Evolutionary conservation across 371 early-diverging fungal species (phyloP).

Genomic region (Apophysomyces elegans): DNA sequence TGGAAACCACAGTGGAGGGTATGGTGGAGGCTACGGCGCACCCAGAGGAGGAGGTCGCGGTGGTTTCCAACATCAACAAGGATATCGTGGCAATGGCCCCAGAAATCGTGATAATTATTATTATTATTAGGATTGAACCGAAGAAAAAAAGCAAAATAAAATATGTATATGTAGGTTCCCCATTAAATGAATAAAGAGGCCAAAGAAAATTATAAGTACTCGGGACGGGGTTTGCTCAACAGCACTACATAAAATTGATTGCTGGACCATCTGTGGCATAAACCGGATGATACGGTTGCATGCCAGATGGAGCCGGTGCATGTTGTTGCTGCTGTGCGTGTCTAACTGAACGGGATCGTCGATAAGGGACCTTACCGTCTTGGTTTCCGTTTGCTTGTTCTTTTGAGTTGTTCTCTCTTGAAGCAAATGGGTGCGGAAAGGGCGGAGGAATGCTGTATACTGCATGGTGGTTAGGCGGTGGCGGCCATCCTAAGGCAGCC

Average conservation of each 20-base stretch:
- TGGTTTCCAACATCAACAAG: constrained; percentile 30
- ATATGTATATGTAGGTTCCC: no score
- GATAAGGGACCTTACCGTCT: not conserved
- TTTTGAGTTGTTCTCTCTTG: not conserved
- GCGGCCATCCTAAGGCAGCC: constrained; percentile 2
- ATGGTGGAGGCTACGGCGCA: constrained; percentile 21
- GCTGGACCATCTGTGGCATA: constrained; percentile 1
- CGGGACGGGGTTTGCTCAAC: no score
- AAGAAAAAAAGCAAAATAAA: no score
- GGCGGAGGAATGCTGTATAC: not conserved
- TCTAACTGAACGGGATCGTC: not conserved
- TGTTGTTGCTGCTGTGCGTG: not conserved
- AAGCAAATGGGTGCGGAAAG: not conserved
- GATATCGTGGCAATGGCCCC: constrained; percentile 15
- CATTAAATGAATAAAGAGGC: no score
- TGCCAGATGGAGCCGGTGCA: not conserved
- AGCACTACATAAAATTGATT: not conserved
- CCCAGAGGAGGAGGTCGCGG: constrained; percentile 22
- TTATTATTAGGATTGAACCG: not conserved
- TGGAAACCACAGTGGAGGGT: constrained; percentile 22
- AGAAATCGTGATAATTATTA: not conserved
- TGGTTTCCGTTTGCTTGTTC: not conserved
- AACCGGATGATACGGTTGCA: not conserved
- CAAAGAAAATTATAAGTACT: no score
- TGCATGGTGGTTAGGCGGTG: not conserved